A percentile compares a stretch with the other conserved stretches of the same genome.
phyloP scores from a whole-genome alignment of 1,284 basidiomycete species.

The Pseudozyma tsukubaensis region DNA sequence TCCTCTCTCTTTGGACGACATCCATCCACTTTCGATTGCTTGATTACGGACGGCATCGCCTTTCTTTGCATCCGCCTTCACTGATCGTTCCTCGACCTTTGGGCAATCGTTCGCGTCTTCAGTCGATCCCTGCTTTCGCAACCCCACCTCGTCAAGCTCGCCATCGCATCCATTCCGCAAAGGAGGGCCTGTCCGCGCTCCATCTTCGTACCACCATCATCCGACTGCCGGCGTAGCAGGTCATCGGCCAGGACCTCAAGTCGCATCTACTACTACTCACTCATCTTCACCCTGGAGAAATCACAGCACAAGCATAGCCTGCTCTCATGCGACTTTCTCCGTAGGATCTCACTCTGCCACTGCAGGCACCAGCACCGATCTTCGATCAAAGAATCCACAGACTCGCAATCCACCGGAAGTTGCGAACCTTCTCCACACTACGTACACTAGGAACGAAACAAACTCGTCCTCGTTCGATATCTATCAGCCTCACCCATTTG shows the following conservation, averaged over 20 bases:
- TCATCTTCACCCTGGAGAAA: not conserved
- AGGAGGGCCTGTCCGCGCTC: not conserved
- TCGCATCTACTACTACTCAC: not conserved
- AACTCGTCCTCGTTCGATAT: constrained; percentile 11
- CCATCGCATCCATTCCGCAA: too few species aligned
- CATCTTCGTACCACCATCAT: not conserved
- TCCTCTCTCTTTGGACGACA: not conserved
- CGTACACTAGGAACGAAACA: not conserved
- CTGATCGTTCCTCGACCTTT: not conserved
- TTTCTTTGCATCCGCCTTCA: not conserved
- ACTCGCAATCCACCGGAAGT: not conserved
- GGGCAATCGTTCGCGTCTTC: not conserved
- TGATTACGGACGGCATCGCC: constrained; percentile 1
- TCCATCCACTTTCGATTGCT: not conserved
- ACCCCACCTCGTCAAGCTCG: too few species aligned
- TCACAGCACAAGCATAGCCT: not conserved
- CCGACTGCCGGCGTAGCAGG: not conserved
- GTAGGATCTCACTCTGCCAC: constrained; percentile 12
- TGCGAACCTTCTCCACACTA: not conserved
- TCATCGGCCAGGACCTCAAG: constrained; percentile 1
- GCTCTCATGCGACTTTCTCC: constrained; percentile 11
- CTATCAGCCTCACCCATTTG: constrained; percentile 38
- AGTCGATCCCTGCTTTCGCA: constrained; percentile 4
- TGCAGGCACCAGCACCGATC: constrained; percentile 3
- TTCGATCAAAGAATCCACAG: not conserved